Conservation (phyloP, 495 filamentous ascomycete genomes). For the Penicillium dipodomyicola region DNA sequence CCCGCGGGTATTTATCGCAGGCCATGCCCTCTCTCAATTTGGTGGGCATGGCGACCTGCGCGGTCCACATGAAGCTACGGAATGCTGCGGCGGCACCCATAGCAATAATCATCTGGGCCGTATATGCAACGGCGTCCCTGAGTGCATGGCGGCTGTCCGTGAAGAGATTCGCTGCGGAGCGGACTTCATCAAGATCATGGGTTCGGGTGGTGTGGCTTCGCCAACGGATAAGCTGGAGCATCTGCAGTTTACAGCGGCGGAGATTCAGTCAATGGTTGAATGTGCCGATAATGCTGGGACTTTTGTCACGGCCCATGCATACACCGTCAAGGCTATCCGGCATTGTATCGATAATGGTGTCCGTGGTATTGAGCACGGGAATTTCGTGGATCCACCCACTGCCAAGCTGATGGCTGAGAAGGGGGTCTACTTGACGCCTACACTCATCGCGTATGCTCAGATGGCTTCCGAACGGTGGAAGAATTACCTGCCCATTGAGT, state of each 20-base stretch:
- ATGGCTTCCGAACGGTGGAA: slow-evolving; percentile 46
- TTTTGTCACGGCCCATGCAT: slow-evolving; percentile 57
- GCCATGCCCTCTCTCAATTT: slow-evolving; percentile 48
- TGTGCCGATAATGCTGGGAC: slow-evolving; percentile 46
- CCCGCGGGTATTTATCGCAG: slow-evolving; percentile 46
- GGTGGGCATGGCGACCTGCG: slow-evolving; percentile 56
- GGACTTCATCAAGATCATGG: slow-evolving; percentile 60
- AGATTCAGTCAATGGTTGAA: slow-evolving; percentile 50
- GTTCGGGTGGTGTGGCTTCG: slow-evolving; percentile 51
- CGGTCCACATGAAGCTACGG: slow-evolving; percentile 29
- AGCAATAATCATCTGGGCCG: slow-evolving; percentile 33
- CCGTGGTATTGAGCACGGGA: slow-evolving; percentile 56
- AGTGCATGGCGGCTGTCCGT: slow-evolving; percentile 47
- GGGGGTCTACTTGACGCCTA: slow-evolving; percentile 51
- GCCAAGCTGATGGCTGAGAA: slow-evolving; percentile 47
- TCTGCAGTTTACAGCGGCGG: slow-evolving; percentile 52
- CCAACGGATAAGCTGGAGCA: slow-evolving; percentile 50
- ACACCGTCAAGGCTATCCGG: slow-evolving; percentile 49
- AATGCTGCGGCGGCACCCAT: slow-evolving; percentile 44
- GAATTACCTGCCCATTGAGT: slow-evolving; percentile 42
- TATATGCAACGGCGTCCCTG: slow-evolving; percentile 50
- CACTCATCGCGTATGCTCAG: slow-evolving; percentile 49
- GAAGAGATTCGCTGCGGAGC: slow-evolving; percentile 53
- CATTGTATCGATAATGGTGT: slow-evolving; percentile 56
- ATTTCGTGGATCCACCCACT: slow-evolving; percentile 50